These are phyloP conservation scores for Yamadazyma diddensiae DNA, from an alignment of 1,139 yeast species.

Conservation along the genomic window DNA sequence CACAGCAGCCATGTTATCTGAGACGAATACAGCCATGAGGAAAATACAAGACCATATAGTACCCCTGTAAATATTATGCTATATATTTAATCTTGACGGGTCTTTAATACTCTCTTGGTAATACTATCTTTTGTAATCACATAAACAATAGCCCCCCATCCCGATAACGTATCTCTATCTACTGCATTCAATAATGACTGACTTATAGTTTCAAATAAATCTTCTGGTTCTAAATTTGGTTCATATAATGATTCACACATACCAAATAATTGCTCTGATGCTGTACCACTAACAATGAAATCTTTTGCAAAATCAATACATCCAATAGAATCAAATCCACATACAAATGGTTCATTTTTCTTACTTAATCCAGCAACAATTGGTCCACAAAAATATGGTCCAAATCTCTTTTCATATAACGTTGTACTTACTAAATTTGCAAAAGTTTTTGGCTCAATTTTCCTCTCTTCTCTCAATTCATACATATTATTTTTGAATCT, in stretches of 20 bases:
- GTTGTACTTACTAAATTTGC: constrained; percentile 91
- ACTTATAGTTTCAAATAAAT: constrained; percentile 90
- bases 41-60: too few species aligned
- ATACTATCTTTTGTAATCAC: constrained; percentile 91
- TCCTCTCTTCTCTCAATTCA: constrained; percentile 86
- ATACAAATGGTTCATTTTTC: constrained; percentile 80
- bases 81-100: constrained; percentile 73
- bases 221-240: constrained; percentile 91
- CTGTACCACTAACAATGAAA: constrained; percentile 96
- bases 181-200: constrained; percentile 93
- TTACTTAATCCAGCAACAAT: constrained; percentile 92
- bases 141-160: constrained; percentile 98
- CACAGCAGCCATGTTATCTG: too few species aligned
- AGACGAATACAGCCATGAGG: too few species aligned
- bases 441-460: constrained; percentile 88
- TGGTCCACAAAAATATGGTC: constrained; percentile 97
- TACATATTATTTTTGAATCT: constrained; percentile 84
- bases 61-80: neutral
- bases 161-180: constrained; percentile 95
- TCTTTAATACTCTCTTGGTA: constrained; percentile 79
- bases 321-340: constrained; percentile 96
- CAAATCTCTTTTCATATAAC: constrained; percentile 87
- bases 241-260: constrained; percentile 98
- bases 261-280: constrained; percentile 92
- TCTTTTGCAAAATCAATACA: constrained; percentile 95